Base-by-base conservation (phyloP, 169 alveolate genomes). In the Eimeria tenella region DNA sequence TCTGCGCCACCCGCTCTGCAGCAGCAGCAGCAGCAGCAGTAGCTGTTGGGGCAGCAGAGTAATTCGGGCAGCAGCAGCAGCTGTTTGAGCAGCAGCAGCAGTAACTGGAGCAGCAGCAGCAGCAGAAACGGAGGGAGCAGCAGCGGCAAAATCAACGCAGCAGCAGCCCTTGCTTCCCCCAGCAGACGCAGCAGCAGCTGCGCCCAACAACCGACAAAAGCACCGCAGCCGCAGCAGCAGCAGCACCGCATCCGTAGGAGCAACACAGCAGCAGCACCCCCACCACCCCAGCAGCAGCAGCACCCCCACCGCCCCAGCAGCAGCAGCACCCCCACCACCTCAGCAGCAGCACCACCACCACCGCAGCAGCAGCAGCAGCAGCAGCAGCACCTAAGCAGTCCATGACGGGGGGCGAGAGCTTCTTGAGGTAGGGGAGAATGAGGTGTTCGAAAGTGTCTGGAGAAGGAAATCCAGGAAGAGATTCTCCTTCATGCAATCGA, bases 401-500 rank as follows among this genome's bases (percentile, higher is more conserved):
- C 87, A 96, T 73, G 4, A 98, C 98, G 71, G 99, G 99, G 31
- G 98, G 98, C 94, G 97, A 98, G 19, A 99, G 96, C 93, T 96
- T 97, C 93, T 98, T 98, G 79, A 99, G 97, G 94, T 98, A 98
- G 7, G 99, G 99, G 23, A 98, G 96, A 55, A 99, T 98, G 68
- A 99, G 96, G 95, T 97, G 99, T 60, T 98, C 99, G 96, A 99
- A 99, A 31, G 99, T 99, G 96, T 98, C 99, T 5, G 99, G 99
- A 56, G 99, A 98, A 1, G 99, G 99, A 94, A 99, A 98, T n/a
- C 99, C 99, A 9, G 99, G 99, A 93, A 99, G 97, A 56, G 99
- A 97, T 96, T 99, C 99, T 13, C 99, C 99, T 95, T 99, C 99
- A 94, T 99, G 99, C 94, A 98, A 95, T 88, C 98, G 96, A 58